Evolutionary conservation across 2,329 filamentous ascomycete genomes (phyloP), one percentile per base, ranked within the genome.

Genomic region (Pseudogymnoascus sp.): DNA sequence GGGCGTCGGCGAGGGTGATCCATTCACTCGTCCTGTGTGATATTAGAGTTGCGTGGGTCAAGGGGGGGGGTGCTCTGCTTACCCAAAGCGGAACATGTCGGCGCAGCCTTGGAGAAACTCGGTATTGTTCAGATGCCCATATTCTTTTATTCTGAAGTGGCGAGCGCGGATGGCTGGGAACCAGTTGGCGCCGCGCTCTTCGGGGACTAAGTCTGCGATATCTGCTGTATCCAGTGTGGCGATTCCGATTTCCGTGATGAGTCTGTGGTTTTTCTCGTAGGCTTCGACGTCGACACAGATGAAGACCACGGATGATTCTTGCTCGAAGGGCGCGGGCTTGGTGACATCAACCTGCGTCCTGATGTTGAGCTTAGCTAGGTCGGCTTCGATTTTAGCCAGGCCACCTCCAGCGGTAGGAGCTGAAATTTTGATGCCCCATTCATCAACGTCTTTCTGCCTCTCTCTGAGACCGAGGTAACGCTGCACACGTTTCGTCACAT

Each of bases 171-270:
- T 88, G 61, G 81, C 75, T 0, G 77, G 69, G 67, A 84, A 83
- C 92, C 93, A 97, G 38, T 85, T 80, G 42, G 77, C 69, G 2
- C 87, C 90, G 26, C 78, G 75, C 2, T 77, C 69, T 0, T 90
- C 90, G 2, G 90, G 89, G 0, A 83, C 70, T 0, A 86, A 66
- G 7, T 74, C 76, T 1, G 75, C 69, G 21, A 91, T 72, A 38
- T 82, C 74, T 4, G 74, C 69, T 0, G 89, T 92, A 72, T 97
- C 92, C 0, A 97, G 79, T 2, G 87, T 87, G 1, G 91, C 87
- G 42, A 99, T 79, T 0, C 95, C 95, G 40, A 99, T 81, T 74
- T 99, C 95, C 0, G 93, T 96, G 64, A 97, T 82, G 11, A 83
- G 78, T 35, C 80, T 78, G 11, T 85, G 83, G 50, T 83, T 79